Conservation (phyloP, 2,329 filamentous ascomycete species). For the Clathrospora elynae region DNA sequence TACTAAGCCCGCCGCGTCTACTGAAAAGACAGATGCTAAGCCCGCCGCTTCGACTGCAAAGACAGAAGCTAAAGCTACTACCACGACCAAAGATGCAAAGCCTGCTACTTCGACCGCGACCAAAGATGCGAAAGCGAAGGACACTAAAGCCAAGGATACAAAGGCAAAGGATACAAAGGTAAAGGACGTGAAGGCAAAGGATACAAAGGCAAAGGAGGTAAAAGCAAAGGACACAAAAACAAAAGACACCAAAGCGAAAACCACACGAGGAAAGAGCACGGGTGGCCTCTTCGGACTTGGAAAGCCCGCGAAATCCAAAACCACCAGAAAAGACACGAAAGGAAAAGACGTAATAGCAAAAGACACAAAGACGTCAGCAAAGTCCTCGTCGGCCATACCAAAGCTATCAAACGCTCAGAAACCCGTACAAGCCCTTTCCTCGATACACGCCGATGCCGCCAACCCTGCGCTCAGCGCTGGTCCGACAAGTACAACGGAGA, state of each 20-base stretch:
- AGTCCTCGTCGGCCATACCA: slow-evolving; percentile 12
- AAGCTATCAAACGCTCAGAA: slow-evolving; percentile 27
- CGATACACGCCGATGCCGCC: slow-evolving; percentile 32
- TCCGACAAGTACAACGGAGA: slow-evolving; percentile 23
- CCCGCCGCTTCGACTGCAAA: neutral
- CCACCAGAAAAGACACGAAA: slow-evolving; percentile 6
- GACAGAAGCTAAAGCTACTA: too few species aligned
- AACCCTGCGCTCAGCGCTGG: slow-evolving; percentile 31
- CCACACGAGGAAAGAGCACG: slow-evolving; percentile 10
- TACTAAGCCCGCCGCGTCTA: slow-evolving; percentile 2
- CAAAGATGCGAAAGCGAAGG: slow-evolving; percentile 2
- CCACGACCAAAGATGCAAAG: neutral
- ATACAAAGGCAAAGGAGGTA: neutral
- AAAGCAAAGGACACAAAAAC: neutral
- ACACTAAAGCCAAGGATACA: neutral
- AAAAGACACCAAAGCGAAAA: slow-evolving; percentile 8
- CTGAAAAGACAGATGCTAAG: slow-evolving; percentile 1
- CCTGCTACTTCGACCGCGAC: neutral
- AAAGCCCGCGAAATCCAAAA: slow-evolving; percentile 9
- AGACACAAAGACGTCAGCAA: slow-evolving; percentile 1
- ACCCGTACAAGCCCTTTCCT: slow-evolving; percentile 29
- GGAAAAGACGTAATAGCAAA: slow-evolving; percentile 1
- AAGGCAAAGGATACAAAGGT: slow-evolving; percentile 2
- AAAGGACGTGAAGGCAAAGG: slow-evolving; percentile 7
- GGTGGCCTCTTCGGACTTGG: slow-evolving; percentile 10